These are phyloP conservation scores for Byssothecium circinans DNA, from an alignment of 2,329 filamentous ascomycete genomes.

Conservation along the genomic window DNA sequence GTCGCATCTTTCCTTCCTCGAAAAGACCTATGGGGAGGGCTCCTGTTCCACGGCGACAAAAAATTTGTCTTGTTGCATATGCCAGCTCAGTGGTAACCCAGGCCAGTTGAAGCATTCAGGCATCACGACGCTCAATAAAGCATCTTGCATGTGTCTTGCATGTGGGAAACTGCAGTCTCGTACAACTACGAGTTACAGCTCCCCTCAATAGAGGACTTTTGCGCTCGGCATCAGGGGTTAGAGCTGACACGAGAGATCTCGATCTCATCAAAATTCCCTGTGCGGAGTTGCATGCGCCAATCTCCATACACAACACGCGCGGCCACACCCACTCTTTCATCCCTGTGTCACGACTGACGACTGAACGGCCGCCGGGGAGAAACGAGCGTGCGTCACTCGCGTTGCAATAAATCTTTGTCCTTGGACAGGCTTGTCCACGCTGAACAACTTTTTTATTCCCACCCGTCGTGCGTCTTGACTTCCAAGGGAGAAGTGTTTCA, in stretches of 20 bases:
- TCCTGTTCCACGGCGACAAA: not conserved
- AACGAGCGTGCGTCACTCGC: slow-evolving; percentile 11
- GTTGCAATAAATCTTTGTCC: not conserved
- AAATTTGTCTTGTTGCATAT: not conserved
- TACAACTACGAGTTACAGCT: not conserved
- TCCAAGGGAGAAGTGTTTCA: slow-evolving; percentile 20
- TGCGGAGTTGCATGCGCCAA: slow-evolving; percentile 5
- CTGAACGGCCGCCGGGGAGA: not conserved
- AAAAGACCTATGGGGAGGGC: not conserved
- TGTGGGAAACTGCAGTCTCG: not conserved
- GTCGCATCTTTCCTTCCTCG: not conserved
- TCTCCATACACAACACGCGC: not conserved
- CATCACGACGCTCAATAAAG: not conserved
- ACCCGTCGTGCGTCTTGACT: slow-evolving; percentile 2
- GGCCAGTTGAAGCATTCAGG: not conserved
- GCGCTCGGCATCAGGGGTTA: not conserved
- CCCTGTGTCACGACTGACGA: slow-evolving; percentile 1
- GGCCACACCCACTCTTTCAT: not conserved
- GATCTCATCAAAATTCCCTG: slow-evolving; percentile 9
- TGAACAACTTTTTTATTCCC: not conserved
- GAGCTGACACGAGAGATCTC: slow-evolving; percentile 10
- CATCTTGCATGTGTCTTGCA: not conserved
- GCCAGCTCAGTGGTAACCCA: slow-evolving; percentile 1
- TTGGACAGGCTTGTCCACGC: too few species aligned
- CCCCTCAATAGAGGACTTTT: not conserved